Evolutionary conservation across 768 basidiomycete species (phyloP), one percentile per base, ranked within the genome.

Genomic region (Xanthoconium stramineum): DNA sequence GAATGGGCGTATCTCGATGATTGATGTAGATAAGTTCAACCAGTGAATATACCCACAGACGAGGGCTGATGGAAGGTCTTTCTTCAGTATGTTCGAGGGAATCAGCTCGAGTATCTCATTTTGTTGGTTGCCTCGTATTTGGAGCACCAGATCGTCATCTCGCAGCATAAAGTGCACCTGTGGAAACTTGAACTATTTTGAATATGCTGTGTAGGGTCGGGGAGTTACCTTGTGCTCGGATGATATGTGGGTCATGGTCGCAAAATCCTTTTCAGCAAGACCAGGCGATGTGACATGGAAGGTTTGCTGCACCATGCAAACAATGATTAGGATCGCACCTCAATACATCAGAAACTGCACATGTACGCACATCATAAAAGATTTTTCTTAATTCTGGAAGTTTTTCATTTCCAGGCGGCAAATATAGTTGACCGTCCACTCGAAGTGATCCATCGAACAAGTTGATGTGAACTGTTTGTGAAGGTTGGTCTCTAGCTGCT

Each of bases 1-100:
- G 1, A 56, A 32, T n/a, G 66, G 62, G 0, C 63, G 58, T 29
- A 72, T 58, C 24, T 72, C 71, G 5, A 72, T 62, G 15, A 36
- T 47, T 1, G 19, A 6, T 0, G 45, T 53, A 6, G 50, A 19
- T 0, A 68, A 36, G 39, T 67, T 55, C 19, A 72, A 51, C 69
- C 71, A 72, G 33, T 69, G 69, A 15, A 46, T 52, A 29, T 61
- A 56, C 3, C 15, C 53, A 3, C 45, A 5, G n/a, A 71, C 1
- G 30, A 51, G 40, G 0, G 40, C 28, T 1, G 15, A 28, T 0
- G 70, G 70, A 39, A 72, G 55, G 47, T 70, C 71, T 0, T 28
- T 30, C 15, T 1, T 6, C 3, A 70, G 44, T 12, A 19, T 55
- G 0, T 32, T 9, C 0, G 20, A 51, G 11, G 69, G 65, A 50